Base-by-base conservation (phyloP, 1,284 basidiomycete genomes). In the Cutaneotrichosporon daszewskae region DNA sequence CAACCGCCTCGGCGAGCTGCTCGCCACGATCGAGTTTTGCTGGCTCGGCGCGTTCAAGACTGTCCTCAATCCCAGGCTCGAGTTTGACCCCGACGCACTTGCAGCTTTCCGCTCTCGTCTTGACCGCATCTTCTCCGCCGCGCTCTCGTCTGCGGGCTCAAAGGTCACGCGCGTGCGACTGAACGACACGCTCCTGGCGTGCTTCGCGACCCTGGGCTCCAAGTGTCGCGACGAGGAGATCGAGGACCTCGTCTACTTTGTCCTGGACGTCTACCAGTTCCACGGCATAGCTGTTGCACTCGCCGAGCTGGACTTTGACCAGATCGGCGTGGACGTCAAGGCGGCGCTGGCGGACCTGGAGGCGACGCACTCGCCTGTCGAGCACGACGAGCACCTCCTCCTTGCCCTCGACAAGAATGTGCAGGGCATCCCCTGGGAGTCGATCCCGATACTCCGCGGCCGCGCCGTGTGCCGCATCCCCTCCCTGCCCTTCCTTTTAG, bases 41-140 rank as follows among this genome's bases (percentile, higher is more conserved):
- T 98, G 95, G 95, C 76, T 99, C 3, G 94, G 95, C 2, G 90
- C 85, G 18, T 97, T 96, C 79, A 97, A 97, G 86, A 84, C 85
- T 0, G 83, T 89, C 53, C 71, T 88, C 32, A 81, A 77, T 55
- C 77, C 77, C 23, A 76, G 77, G 1, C 69, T 71, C n/a, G 66
- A 71, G 28, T 59, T 78, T 14, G 71, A 76, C 4, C 35, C 72
- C 2, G 76, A 77, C 5, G 66, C 76, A 3, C 71, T 85, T 23
- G 59, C 70, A 0, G 74, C 78, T 13, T 76, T 95, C 51, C 75
- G 83, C 13, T 52, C 60, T 2, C 79, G 81, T 20, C 72, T 95
- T 23, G 85, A 89, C 53, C 80, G 76, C 43, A 76, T 88, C 17
- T 85, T 96, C 68, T 78, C 79, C 40, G 75, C 78, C 12, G 79